Evolutionary conservation across 2,329 filamentous ascomycete genomes (phyloP), one percentile per base, ranked within the genome.

Genomic region (Fusarium nelsonii): DNA sequence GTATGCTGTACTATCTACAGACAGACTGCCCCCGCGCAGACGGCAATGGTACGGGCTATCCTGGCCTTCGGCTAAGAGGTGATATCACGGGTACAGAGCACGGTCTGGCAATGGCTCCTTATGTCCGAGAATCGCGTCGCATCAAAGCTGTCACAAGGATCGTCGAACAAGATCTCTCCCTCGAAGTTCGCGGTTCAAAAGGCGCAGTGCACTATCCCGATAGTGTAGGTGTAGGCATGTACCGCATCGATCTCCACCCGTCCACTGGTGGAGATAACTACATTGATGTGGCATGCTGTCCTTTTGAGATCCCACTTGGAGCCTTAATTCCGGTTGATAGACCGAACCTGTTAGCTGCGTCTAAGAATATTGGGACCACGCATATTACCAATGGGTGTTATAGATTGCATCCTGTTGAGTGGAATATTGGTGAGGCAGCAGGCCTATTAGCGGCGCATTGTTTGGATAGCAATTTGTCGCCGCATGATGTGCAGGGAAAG

Each of bases 351-450:
- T 46, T 75, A 2, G 74, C 73, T 1, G 74, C 72, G 1, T 75
- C 71, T 1, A 75, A 75, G 63, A 75, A 75, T 10, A 75, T 75
- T 10, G 74, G 74, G 6, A 75, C 74, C 0, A 75, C 74, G 7
- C 74, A 75, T 43, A 75, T 75, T 14, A 75, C 74, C 0, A 75
- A 75, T 37, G 74, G 74, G 8, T 75, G 74, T 15, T 75, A 75
- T 46, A 44, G 74, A 11, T 12, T 75, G 23, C 74, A 75, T n/a
- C 74, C 74, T 8, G 70, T 75, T 1, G 74, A 75, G 52, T 75
- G 74, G 74, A 75, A 75, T 33, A 72, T 75, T 46, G 73, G 74
- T 5, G 73, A 75, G 44, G 73, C 69, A 2, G 71, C 73, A 0
- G 73, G 73, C 0, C 52, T 75, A 28, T 33, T 75, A 18, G 72